phyloP scores from a whole-genome alignment of 1,284 basidiomycete genomes.

The Bondarzewia mesenterica region DNA sequence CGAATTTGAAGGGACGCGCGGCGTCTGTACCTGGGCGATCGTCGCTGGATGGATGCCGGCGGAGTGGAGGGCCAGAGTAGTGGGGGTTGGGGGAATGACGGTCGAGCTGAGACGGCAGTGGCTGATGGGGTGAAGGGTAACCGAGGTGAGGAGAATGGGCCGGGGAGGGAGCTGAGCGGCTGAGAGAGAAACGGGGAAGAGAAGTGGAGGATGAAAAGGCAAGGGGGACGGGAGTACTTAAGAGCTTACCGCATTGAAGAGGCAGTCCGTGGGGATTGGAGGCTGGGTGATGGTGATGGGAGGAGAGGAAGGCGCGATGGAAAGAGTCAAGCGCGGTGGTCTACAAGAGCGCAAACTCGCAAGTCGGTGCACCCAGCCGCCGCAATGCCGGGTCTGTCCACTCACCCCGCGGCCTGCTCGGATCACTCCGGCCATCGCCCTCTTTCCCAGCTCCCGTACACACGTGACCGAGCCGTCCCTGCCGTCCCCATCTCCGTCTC shows the following conservation, averaged over 20 bases:
- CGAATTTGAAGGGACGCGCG: too few relatives aligned
- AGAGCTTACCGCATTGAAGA: slow-evolving; percentile 13
- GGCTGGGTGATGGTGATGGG: slow-evolving; percentile 9
- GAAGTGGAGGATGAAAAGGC: slow-evolving; percentile 3
- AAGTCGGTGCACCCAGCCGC: neutral
- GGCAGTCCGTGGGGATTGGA: slow-evolving; percentile 8
- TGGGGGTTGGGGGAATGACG: neutral
- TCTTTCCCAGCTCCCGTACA: neutral
- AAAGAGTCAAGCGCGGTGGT: neutral
- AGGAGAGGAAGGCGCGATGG: slow-evolving; percentile 7
- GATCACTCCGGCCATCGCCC: slow-evolving; percentile 1
- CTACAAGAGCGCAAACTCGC: neutral
- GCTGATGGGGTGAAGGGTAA: neutral
- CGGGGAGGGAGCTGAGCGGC: slow-evolving; percentile 3
- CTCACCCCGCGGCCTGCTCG: neutral
- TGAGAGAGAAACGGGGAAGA: slow-evolving; percentile 3
- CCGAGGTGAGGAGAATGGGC: neutral
- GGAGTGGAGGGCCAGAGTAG: too few relatives aligned
- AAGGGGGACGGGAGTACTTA: slow-evolving; percentile 8
- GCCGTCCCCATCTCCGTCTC: neutral
- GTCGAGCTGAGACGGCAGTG: neutral
- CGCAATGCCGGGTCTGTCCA: neutral
- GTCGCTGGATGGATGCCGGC: too few relatives aligned
- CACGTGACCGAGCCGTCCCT: neutral
- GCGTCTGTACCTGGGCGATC: too few relatives aligned